Percentiles rank a stretch among this genome's conserved stretches.
Evolutionary conservation across 495 filamentous ascomycete species (phyloP).

Genomic region (Lophium mytilinum): DNA sequence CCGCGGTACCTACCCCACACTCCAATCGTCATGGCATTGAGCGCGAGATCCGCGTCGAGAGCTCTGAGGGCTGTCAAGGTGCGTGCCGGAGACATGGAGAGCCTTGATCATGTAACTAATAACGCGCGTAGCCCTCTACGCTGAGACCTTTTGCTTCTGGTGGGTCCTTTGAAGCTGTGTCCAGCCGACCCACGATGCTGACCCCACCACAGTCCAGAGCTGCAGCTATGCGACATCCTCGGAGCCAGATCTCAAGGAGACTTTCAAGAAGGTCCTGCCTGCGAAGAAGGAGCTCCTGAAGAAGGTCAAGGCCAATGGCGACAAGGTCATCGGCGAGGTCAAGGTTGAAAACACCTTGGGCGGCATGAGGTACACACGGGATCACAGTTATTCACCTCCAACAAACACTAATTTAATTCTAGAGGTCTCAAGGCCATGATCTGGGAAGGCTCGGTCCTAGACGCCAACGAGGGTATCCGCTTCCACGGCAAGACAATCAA

Average conservation of each 20-base stretch:
- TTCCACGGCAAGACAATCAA: slow-evolving; percentile 98
- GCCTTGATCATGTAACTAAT: neutral
- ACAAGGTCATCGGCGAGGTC: slow-evolving; percentile 79
- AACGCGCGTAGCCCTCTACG: slow-evolving; percentile 15
- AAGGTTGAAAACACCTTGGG: slow-evolving; percentile 91
- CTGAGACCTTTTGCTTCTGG: slow-evolving; percentile 22
- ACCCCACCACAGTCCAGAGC: slow-evolving; percentile 14
- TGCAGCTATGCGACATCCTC: slow-evolving; percentile 57
- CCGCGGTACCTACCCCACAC: slow-evolving; percentile 18
- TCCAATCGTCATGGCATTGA: slow-evolving; percentile 42
- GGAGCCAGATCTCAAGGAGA: slow-evolving; percentile 81
- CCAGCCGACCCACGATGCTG: neutral
- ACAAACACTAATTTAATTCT: slow-evolving; percentile 10
- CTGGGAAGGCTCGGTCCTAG: slow-evolving; percentile 97
- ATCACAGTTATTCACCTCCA: neutral
- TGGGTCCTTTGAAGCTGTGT: slow-evolving; percentile 21
- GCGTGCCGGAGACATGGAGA: slow-evolving; percentile 17
- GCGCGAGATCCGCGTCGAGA: slow-evolving; percentile 40
- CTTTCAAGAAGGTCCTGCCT: slow-evolving; percentile 74
- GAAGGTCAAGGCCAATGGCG: slow-evolving; percentile 78
- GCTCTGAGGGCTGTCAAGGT: slow-evolving; percentile 48
- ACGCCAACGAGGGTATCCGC: slow-evolving; percentile 92
- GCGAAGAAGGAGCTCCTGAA: slow-evolving; percentile 87
- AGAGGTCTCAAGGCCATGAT: slow-evolving; percentile 93
- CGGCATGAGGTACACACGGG: slow-evolving; percentile 66